These are phyloP conservation scores for Podila verticillata DNA, from an alignment of 192 early-diverging fungal species.

Conservation along the genomic window DNA sequence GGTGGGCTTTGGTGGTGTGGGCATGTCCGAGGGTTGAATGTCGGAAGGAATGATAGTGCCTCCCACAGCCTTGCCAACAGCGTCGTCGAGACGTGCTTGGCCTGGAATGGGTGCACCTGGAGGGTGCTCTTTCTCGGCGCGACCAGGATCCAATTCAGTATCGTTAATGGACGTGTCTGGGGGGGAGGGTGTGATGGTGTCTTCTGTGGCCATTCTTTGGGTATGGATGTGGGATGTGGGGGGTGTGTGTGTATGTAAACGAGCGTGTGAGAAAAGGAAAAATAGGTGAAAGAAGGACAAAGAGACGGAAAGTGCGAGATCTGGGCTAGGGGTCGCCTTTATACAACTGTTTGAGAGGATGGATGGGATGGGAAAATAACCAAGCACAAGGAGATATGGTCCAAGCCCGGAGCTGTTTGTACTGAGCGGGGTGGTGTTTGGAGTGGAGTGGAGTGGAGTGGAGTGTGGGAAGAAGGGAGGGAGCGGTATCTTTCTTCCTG, in stretches of 20 bases:
- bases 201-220: background rate
- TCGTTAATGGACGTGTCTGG: background rate
- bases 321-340: background rate
- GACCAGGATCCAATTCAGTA: slow-evolving; percentile 12
- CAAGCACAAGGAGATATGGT: no score
- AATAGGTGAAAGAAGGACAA: background rate
- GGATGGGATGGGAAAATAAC: no score
- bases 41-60: slow-evolving; percentile 41
- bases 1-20: background rate
- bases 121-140: slow-evolving; percentile 8
- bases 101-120: slow-evolving; percentile 7
- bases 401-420: no score
- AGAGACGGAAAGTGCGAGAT: background rate
- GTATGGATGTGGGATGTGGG: slow-evolving; percentile 16
- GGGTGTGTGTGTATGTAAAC: background rate
- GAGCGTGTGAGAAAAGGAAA: background rate
- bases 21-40: slow-evolving; percentile 31
- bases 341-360: background rate
- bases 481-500: no score
- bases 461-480: no score
- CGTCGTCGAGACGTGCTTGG: slow-evolving; percentile 19
- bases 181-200: no score
- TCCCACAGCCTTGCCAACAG: slow-evolving; percentile 38
- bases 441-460: no score
- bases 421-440: no score